phyloP scores from a whole-genome alignment of 768 basidiomycete species.

The Pleurotus eryngii region DNA sequence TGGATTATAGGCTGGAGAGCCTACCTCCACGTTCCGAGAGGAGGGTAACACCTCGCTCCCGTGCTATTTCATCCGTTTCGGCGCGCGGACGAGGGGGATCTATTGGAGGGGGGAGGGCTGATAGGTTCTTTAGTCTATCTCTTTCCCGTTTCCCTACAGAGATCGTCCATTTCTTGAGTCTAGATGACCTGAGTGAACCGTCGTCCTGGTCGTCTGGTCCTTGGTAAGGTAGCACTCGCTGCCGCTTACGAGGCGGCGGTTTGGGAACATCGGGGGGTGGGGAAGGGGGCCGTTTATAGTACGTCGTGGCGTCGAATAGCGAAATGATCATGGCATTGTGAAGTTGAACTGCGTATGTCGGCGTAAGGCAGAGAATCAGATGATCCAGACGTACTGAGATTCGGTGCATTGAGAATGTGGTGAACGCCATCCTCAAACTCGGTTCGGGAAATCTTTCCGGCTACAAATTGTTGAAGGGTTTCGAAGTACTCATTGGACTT shows the following conservation, averaged over 20 bases:
- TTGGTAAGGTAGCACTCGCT: constrained; percentile 73
- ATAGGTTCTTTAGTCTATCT: constrained; percentile 58
- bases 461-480: constrained; percentile 63
- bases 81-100: constrained; percentile 44
- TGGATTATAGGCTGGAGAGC: constrained; percentile 13
- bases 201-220: constrained; percentile 55
- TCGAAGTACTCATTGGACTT: constrained; percentile 62
- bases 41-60: constrained; percentile 65
- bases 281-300: constrained; percentile 63
- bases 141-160: constrained; percentile 72
- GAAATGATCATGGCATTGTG: constrained; percentile 86
- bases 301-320: constrained; percentile 71
- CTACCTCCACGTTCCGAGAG: constrained; percentile 65
- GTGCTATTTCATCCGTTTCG: constrained; percentile 63
- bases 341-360: constrained; percentile 52
- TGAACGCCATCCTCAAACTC: constrained; percentile 77
- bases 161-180: constrained; percentile 74
- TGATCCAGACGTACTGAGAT: constrained; percentile 31
- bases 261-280: constrained; percentile 68
- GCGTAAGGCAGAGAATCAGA: neutral
- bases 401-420: constrained; percentile 55
- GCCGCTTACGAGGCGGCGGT: constrained; percentile 60
- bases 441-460: constrained; percentile 61
- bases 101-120: constrained; percentile 33
- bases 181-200: constrained; percentile 52